These are phyloP conservation scores for Pythium folliculosum DNA, from an alignment of 352 stramenopile genomes.

Conservation along the genomic window DNA sequence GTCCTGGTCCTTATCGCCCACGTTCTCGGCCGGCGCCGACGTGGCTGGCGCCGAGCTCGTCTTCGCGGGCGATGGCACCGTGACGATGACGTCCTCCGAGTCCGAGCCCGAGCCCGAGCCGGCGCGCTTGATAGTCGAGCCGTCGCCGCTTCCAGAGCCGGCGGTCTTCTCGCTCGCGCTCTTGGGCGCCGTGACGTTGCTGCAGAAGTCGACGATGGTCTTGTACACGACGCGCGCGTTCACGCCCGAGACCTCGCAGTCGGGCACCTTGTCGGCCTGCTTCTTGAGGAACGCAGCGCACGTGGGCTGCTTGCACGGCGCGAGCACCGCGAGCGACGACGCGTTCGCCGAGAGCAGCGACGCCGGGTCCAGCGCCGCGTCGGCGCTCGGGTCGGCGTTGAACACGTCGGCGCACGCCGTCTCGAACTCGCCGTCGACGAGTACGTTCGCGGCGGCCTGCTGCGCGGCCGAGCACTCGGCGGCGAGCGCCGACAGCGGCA, in stretches of 20 bases:
- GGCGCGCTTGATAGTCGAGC: neutral
- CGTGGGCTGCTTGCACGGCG: constrained; percentile 16
- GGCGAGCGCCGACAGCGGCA: constrained; percentile 5
- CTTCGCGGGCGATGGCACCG: neutral
- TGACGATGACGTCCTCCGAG: neutral
- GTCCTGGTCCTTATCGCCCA: constrained; percentile 11
- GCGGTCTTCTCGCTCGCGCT: constrained; percentile 3
- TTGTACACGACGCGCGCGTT: constrained; percentile 26
- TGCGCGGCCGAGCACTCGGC: constrained; percentile 20
- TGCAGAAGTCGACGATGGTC: constrained; percentile 23
- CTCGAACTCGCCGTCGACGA: constrained; percentile 18
- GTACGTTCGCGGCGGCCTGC: constrained; percentile 17
- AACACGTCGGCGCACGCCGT: constrained; percentile 17
- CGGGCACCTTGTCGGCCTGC: constrained; percentile 18
- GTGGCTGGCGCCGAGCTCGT: neutral
- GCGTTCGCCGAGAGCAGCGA: constrained; percentile 13
- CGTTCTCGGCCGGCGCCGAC: neutral
- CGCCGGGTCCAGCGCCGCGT: constrained; percentile 1
- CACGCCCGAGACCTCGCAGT: constrained; percentile 16
- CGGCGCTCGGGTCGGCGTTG: constrained; percentile 4
- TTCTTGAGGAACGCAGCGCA: constrained; percentile 23
- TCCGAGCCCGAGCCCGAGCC: constrained; percentile 5
- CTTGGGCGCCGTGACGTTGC: constrained; percentile 4
- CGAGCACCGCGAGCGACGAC: constrained; percentile 10
- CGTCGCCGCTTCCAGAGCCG: neutral